Base-by-base conservation (phyloP, 2,329 filamentous ascomycete genomes). In the Karstenula rhodostoma region DNA sequence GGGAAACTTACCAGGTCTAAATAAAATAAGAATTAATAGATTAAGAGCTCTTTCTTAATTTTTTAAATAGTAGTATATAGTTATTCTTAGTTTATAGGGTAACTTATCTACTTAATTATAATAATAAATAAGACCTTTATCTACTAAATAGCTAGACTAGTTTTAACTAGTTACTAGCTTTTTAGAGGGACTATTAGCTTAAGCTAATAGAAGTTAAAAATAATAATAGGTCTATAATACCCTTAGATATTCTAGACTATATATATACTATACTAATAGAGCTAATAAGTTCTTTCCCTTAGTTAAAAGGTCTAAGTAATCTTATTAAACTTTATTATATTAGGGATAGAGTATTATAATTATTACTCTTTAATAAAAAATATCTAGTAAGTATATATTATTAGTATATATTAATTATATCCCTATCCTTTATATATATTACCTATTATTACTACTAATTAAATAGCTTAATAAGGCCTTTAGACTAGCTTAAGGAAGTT, bases 311-410 rank as follows among this genome's bases (percentile, higher is more conserved):
- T 33, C 32, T 33, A 33, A 12, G 32, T 80, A 72, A 73, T 70
- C 65, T 76, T 69, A 71, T 72, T 80, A 80, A 80, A 33, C 32
- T 33, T 12, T 33, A 12, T 33, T 58, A 19, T 63, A 27, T 43
- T 63, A 57, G 29, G 71, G 75, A 79, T 80, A 80, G 71, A 79
- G 76, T 73, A 79, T 79, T 79, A 73, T 75, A 79, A 79, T 79
- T 79, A 79, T 80, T 79, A 73, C 77, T 78, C 75, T 80, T 80
- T 76, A 79, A 79, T 74, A 75, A 80, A 73, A 75, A 79, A 80
- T 80, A 61, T 70, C 72, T 80, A 78, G 77, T 80, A 79, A 79
- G 77, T 73, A 71, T 69, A 75, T 80, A 74, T 79, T 75, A 80
- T 80, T 17, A 42, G 19, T 47, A n/a, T n/a, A n/a, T n/a, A n/a